Base-by-base conservation (phyloP, 2,329 filamentous ascomycete genomes). In the Cladosporium velox region DNA sequence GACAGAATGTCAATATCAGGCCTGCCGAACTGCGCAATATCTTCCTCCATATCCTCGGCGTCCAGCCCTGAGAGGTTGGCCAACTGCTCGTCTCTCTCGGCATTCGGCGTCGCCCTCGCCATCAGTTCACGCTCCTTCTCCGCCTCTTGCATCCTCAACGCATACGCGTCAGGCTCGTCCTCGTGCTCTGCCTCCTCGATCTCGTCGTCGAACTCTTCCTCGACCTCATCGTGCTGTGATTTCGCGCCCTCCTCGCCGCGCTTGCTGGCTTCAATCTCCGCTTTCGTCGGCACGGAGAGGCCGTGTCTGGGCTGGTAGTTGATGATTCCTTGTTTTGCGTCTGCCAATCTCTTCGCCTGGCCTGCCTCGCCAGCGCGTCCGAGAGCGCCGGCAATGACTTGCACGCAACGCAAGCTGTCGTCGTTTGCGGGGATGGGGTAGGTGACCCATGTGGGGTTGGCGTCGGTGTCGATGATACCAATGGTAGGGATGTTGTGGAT, bases 361-460 rank as follows among this genome's bases (percentile, higher is more conserved):
- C 95, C 95, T 62, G 86, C 83, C 80, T 96, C 83, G 11, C 91
- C 95, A 0, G 95, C 95, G 62, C 90, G 87, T 49, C 93, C 94
- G 44, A 99, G 84, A 1, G 95, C 89, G 63, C 93, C 93, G 4
- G 89, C 91, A 72, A 99, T 91, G 67, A 97, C 85, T 72, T 90
- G 87, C 59, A 93, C 86, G 70, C 90, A 89, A 67, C 95, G 90
- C 71, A 97, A 79, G 86, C 93, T 96, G 84, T 99, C 95, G 76
- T 99, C 95, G 78, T 99, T 99, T 60, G 92, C 92, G 1, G 95
- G 95, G 72, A 99, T 97, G 15, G 91, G 91, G 77, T 99, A 99
- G 4, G 95, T 98, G 60, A 98, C 93, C 87, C 91, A 94, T 0
- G 92, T 92, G 0, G 95, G 92, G 79, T 98, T 91, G 2, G 89